A percentile compares a stretch with the other conserved stretches of the same genome.
Conservation (phyloP, 495 filamentous ascomycete species). For the Penicillium egyptiacum region DNA sequence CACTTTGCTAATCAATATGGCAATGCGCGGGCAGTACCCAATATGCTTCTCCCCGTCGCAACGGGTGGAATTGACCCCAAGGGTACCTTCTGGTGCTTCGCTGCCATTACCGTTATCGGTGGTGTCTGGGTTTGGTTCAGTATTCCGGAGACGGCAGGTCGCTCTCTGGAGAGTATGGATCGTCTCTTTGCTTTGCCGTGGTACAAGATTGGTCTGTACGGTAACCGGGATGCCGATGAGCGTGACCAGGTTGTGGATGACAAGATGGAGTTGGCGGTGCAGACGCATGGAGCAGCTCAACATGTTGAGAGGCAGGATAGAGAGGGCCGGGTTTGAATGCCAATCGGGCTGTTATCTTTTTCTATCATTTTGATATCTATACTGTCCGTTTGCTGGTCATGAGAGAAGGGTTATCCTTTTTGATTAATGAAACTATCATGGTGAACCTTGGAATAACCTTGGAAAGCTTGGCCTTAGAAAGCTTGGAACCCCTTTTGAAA, state of each 20-base stretch:
- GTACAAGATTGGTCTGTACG: constrained; percentile 62
- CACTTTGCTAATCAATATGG: constrained; percentile 76
- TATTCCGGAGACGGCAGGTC: constrained; percentile 46
- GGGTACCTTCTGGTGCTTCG: constrained; percentile 71
- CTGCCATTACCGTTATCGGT: constrained; percentile 59
- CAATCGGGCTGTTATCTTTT: background rate
- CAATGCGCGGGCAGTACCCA: constrained; percentile 55
- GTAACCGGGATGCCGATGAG: constrained; percentile 55
- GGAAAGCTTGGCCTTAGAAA: no score
- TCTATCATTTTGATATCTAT: background rate
- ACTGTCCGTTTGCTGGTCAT: background rate
- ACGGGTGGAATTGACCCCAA: constrained; percentile 46
- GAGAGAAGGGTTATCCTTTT: background rate
- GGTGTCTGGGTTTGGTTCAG: constrained; percentile 58
- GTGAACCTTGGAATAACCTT: no score
- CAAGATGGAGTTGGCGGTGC: constrained; percentile 27
- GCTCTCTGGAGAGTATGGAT: constrained; percentile 58
- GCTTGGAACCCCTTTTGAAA: background rate
- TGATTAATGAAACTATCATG: background rate
- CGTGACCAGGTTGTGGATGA: constrained; percentile 38
- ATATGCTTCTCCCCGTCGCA: constrained; percentile 52
- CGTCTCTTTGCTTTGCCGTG: constrained; percentile 65
- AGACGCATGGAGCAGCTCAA: constrained; percentile 19
- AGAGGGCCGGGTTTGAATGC: constrained; percentile 4
- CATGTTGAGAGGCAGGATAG: constrained; percentile 19